phyloP scores from a whole-genome alignment of 2,329 filamentous ascomycete genomes.

The Aureobasidium sp. region DNA sequence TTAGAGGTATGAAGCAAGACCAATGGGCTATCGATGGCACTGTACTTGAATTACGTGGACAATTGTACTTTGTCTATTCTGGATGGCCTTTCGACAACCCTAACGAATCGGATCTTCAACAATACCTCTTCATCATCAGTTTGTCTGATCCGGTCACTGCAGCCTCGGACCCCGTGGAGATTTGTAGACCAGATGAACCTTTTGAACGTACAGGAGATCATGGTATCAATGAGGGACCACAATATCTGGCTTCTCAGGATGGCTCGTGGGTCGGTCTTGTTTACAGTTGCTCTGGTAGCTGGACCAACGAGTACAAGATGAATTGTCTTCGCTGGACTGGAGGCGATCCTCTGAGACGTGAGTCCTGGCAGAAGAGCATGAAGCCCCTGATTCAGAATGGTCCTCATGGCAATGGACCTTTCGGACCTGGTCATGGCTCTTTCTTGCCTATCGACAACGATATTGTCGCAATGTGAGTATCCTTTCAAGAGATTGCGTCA shows the following conservation, averaged over 20 bases:
- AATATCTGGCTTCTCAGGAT: slow-evolving; percentile 40
- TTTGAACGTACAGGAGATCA: slow-evolving; percentile 46
- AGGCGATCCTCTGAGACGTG: slow-evolving; percentile 42
- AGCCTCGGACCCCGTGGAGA: slow-evolving; percentile 38
- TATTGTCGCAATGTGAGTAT: slow-evolving; percentile 39
- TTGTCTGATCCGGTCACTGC: slow-evolving; percentile 42
- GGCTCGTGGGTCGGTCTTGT: slow-evolving; percentile 47
- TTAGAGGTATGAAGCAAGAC: slow-evolving; percentile 43
- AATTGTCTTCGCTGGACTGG: slow-evolving; percentile 45
- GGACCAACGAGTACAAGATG: slow-evolving; percentile 57
- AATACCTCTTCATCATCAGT: slow-evolving; percentile 50
- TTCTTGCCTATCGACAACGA: slow-evolving; percentile 48
- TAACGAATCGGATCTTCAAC: slow-evolving; percentile 38
- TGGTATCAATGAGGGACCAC: slow-evolving; percentile 53
- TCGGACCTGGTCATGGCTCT: slow-evolving; percentile 52
- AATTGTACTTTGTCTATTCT: slow-evolving; percentile 50
- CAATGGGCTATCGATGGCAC: slow-evolving; percentile 58
- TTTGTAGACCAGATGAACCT: slow-evolving; percentile 42
- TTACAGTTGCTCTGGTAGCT: slow-evolving; percentile 52
- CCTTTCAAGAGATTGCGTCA: background rate
- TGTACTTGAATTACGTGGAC: slow-evolving; percentile 42
- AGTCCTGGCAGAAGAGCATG: slow-evolving; percentile 44
- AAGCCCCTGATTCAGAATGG: slow-evolving; percentile 44
- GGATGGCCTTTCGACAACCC: slow-evolving; percentile 47
- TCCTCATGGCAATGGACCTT: slow-evolving; percentile 40